Evolutionary conservation across 2,329 filamentous ascomycete species (phyloP), one percentile per base, ranked within the genome.

Genomic region (Ophiostoma tasmaniense): DNA sequence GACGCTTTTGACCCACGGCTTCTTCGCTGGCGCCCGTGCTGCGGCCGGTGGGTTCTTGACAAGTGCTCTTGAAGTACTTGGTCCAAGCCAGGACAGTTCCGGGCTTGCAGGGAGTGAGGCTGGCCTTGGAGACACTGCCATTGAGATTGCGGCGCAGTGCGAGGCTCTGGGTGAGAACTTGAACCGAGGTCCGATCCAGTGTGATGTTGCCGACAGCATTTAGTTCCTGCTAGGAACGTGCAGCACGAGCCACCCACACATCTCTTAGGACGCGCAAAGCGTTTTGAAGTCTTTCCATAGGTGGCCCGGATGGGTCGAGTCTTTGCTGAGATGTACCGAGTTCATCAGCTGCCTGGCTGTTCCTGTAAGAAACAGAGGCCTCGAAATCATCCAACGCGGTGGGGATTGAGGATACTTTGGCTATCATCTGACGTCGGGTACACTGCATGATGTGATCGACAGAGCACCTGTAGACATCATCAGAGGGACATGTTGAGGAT

Each of bases 21-120:
- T 45, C 42, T 20, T 45, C 17, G 20, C 14, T 7, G 17, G 42
- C 2, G 17, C 6, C 17, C 17, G 4, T 20, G 20, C 42, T 45
- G 42, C 42, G 42, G 42, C 17, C n/a, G 7, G 20, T 10, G 25
- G 50, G n/a, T 25, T 55, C 22, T 55, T 39, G 7, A 22, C 20
- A n/a, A 11, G 28, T 8, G 35, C 52, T 45, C 33, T 67, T 68
- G 66, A 66, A 74, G 69, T 74, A 74, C 67, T 71, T 71, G n/a
- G 73, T 74, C 71, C 71, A 73, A 30, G 67, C n/a, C 42, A 65
- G 52, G 8, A 70, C 3, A 1, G 66, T 71, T 11, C 64, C 67
- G 1, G 70, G 69, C 22, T 59, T 14, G 10, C 50, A 69, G 25
- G 52, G 22, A n/a, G 61, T 30, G 2, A 45, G 65, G 11, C 11